Conservation (phyloP, 2,329 filamentous ascomycete species). For the Phoma herbarum region DNA sequence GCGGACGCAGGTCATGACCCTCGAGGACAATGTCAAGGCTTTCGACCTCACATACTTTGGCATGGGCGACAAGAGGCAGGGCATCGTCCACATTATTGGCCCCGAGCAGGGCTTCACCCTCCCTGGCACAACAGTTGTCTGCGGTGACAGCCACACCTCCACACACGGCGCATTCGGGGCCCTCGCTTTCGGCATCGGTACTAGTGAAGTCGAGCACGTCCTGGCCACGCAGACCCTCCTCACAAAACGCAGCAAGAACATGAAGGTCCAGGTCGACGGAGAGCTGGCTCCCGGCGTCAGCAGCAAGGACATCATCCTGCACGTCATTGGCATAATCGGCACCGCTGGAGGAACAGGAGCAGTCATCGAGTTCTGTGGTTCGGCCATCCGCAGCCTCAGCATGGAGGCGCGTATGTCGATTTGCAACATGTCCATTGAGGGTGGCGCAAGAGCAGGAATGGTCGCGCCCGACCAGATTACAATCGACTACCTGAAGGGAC, state of each 20-base stretch:
- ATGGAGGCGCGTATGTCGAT: slow-evolving; percentile 99
- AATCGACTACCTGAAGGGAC: slow-evolving; percentile 93
- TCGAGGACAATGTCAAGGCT: slow-evolving; percentile 97
- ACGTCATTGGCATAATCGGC: slow-evolving; percentile 92
- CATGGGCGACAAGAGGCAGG: slow-evolving; percentile 93
- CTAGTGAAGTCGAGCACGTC: slow-evolving; percentile 98
- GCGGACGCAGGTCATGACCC: slow-evolving; percentile 89
- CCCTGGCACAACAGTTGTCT: slow-evolving; percentile 94
- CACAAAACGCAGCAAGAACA: slow-evolving; percentile 96
- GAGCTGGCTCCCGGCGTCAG: slow-evolving; percentile 89
- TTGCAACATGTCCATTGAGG: slow-evolving; percentile 99
- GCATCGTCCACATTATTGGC: slow-evolving; percentile 97
- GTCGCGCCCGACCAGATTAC: slow-evolving; percentile 93
- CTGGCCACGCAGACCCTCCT: slow-evolving; percentile 95
- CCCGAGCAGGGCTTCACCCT: slow-evolving; percentile 99
- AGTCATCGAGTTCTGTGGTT: slow-evolving; percentile 97
- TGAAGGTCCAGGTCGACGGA: slow-evolving; percentile 95
- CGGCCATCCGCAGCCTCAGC: slow-evolving; percentile 85
- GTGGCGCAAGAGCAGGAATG: slow-evolving; percentile 93
- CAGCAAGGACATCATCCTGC: slow-evolving; percentile 93
- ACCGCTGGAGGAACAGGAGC: slow-evolving; percentile 93
- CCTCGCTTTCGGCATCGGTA: slow-evolving; percentile 96
- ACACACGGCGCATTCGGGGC: slow-evolving; percentile 97
- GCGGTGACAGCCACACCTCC: slow-evolving; percentile 97
- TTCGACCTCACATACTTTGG: slow-evolving; percentile 98